Percentiles rank a stretch among this genome's conserved stretches.
Evolutionary conservation across 495 filamentous ascomycete genomes (phyloP).

Genomic region (Neurospora sp.): DNA sequence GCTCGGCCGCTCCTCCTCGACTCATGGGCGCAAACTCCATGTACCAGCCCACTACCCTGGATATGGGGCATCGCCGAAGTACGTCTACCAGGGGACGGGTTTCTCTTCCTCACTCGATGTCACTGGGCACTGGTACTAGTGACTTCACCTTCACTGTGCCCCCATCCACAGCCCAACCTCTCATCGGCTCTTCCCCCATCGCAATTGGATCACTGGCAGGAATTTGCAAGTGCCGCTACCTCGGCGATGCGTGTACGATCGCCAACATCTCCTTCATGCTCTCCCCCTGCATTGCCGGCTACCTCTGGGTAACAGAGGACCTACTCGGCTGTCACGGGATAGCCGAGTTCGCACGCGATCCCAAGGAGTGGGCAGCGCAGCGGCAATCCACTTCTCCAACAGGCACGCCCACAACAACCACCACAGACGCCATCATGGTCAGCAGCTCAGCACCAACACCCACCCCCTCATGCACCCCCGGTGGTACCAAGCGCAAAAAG

Average conservation of each 20-base stretch:
- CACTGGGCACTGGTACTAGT: conserved; percentile 1
- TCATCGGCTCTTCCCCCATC: not conserved
- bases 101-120: conserved; percentile 7
- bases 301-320: conserved; percentile 32
- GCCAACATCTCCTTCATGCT: conserved; percentile 32
- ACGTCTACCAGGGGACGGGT: not conserved
- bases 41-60: conserved; percentile 4
- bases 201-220: not conserved
- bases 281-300: conserved; percentile 32
- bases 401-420: not conserved
- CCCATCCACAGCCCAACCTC: not conserved
- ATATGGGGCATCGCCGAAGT: not conserved
- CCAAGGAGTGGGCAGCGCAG: conserved; percentile 18
- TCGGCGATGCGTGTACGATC: conserved; percentile 20
- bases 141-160: not conserved
- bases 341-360: conserved; percentile 19
- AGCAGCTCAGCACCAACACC: conserved; percentile 15
- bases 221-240: not conserved
- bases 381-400: not conserved
- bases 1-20: not conserved
- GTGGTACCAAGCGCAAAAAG: conserved; percentile 14
- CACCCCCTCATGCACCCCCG: conserved; percentile 22
- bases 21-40: conserved; percentile 4
- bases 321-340: conserved; percentile 33
- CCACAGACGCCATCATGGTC: conserved; percentile 15